phyloP scores from a whole-genome alignment of 176 grass and related monocot species.

The Musa beccarii region DNA sequence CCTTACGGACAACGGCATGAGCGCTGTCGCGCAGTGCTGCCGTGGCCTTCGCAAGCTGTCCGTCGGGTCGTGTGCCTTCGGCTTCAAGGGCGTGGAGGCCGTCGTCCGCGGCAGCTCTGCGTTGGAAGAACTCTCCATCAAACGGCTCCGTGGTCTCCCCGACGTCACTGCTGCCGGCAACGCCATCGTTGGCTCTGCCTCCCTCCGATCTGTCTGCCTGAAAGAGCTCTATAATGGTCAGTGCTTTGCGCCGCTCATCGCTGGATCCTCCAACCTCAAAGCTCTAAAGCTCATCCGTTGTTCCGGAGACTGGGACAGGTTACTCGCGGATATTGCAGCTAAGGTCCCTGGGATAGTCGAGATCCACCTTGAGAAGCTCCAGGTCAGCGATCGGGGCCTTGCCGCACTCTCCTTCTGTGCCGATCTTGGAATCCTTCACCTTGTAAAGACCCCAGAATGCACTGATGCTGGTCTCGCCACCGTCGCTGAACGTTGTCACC shows the following conservation, averaged over 20 bases:
- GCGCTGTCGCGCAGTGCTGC: background rate
- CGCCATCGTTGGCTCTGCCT: background rate
- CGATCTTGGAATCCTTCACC: background rate
- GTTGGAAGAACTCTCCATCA: conserved; percentile 15
- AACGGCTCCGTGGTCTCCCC: background rate
- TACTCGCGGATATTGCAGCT: background rate
- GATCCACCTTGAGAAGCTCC: conserved; percentile 10
- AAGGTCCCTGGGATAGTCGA: background rate
- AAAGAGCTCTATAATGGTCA: conserved; percentile 3
- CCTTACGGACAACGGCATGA: background rate
- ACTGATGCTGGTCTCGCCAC: background rate
- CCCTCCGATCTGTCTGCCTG: conserved; percentile 10
- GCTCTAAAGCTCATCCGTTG: background rate
- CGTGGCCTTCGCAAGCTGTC: background rate
- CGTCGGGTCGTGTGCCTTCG: background rate
- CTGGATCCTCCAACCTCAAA: conserved; percentile 8
- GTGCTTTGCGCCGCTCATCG: background rate
- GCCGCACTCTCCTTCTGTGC: background rate
- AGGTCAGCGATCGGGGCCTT: conserved; percentile 11
- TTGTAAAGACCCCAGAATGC: conserved; percentile 8
- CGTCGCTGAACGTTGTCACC: background rate
- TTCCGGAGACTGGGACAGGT: conserved; percentile 1
- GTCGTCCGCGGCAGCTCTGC: background rate
- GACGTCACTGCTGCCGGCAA: background rate
- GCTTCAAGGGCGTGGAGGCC: background rate